Conservation (phyloP, 768 basidiomycete genomes). For the Suillus subluteus region DNA sequence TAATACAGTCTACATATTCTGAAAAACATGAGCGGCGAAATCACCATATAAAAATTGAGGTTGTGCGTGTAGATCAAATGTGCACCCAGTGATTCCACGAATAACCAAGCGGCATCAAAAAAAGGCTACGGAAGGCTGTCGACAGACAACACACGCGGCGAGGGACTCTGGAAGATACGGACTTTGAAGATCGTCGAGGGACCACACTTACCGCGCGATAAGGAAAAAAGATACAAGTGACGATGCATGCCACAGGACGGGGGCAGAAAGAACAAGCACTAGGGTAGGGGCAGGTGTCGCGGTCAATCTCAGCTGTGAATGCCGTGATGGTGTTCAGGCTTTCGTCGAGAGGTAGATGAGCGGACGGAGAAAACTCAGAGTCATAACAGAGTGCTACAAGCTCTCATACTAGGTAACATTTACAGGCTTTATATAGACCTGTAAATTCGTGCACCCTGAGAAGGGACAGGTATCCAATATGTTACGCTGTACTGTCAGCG, state of each 20-base stretch:
- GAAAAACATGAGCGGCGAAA: constrained; percentile 58
- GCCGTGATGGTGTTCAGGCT: background rate
- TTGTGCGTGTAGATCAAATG: background rate
- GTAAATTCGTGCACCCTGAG: background rate
- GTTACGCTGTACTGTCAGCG: background rate
- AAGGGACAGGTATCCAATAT: background rate
- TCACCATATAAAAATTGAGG: background rate
- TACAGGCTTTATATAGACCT: background rate
- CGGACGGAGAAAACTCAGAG: background rate
- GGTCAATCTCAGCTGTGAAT: background rate
- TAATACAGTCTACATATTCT: constrained; percentile 72
- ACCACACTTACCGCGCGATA: background rate
- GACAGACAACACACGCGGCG: too few species aligned
- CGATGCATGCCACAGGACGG: background rate
- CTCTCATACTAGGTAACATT: background rate
- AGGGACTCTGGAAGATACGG: background rate
- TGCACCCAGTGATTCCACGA: constrained; percentile 65
- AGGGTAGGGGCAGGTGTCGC: background rate
- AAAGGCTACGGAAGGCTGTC: background rate
- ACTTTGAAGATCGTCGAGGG: too few species aligned
- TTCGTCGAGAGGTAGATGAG: background rate
- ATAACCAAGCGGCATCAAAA: constrained; percentile 44
- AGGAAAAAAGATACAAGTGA: background rate
- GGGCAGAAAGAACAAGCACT: background rate
- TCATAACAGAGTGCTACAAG: background rate